Conservation (phyloP, 2,329 filamentous ascomycete genomes). For the Ophiostoma pallidulum region DNA sequence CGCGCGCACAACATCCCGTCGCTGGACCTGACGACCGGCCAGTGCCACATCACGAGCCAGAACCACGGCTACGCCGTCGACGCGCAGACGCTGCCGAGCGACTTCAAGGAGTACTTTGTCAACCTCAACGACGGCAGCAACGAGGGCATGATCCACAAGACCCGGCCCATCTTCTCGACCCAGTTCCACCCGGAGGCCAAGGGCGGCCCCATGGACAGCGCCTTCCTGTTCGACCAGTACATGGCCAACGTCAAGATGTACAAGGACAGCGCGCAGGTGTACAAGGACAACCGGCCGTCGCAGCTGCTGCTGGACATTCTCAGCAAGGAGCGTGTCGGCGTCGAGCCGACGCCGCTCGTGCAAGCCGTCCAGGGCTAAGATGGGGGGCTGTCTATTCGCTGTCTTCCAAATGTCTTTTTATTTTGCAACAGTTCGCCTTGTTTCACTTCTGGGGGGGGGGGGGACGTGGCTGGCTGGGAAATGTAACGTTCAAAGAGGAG, state of each 20-base stretch:
- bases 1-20: constrained; percentile 97
- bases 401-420: too few species aligned
- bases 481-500: too few species aligned
- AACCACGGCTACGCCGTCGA: constrained; percentile 98
- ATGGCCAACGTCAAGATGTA: constrained; percentile 80
- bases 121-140: constrained; percentile 97
- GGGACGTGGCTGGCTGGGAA: too few species aligned
- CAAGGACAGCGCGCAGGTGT: constrained; percentile 71
- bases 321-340: constrained; percentile 89
- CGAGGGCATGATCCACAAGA: constrained; percentile 94
- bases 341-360: constrained; percentile 57
- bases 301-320: constrained; percentile 84
- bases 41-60: constrained; percentile 97
- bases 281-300: constrained; percentile 79
- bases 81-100: constrained; percentile 64
- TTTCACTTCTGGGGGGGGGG: too few species aligned
- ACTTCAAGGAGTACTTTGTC: constrained; percentile 97
- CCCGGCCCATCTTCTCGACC: constrained; percentile 92
- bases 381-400: too few species aligned
- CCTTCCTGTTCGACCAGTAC: constrained; percentile 95
- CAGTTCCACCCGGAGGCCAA: constrained; percentile 99
- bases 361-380: constrained; percentile 20
- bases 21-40: constrained; percentile 84
- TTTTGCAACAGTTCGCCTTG: too few species aligned
- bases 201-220: constrained; percentile 90